Evolutionary conservation across 805 yeast genomes (phyloP).

Genomic region (Kazachstania psychrophila): DNA sequence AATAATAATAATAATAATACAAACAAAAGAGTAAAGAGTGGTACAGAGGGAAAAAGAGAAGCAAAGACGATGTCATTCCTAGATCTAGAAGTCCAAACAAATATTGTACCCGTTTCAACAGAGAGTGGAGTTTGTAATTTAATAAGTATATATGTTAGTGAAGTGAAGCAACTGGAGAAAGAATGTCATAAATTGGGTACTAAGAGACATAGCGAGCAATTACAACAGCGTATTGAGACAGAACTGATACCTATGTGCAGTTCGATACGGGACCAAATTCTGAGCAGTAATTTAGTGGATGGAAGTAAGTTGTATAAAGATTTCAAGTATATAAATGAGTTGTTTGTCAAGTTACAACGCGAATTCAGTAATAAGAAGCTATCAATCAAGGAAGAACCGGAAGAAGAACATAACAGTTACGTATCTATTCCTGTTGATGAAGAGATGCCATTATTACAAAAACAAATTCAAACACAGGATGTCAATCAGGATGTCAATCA

Average conservation of each 20-base stretch:
- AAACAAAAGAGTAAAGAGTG: no score
- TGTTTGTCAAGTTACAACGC: conserved; percentile 35
- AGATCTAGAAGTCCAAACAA: conserved; percentile 15
- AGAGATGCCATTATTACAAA: conserved; percentile 36
- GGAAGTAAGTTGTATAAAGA: conserved; percentile 43
- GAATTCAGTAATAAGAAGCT: conserved; percentile 36
- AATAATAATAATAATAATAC: no score
- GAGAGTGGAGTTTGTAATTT: conserved; percentile 1
- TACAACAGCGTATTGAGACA: conserved; percentile 27
- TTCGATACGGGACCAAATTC: conserved; percentile 14
- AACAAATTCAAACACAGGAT: conserved; percentile 15
- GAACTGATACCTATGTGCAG: conserved; percentile 17
- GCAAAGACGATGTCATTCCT: conserved; percentile 20
- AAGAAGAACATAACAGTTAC: conserved; percentile 13
- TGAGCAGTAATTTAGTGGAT: conserved; percentile 2
- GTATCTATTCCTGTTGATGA: conserved; percentile 19
- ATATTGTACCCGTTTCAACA: neutral
- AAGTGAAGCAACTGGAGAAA: conserved; percentile 10
- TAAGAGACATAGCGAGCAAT: conserved; percentile 30
- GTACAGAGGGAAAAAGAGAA: no score
- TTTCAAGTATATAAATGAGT: conserved; percentile 42
- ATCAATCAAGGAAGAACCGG: conserved; percentile 1
- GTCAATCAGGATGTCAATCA: conserved; percentile 28
- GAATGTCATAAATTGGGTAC: conserved; percentile 15
- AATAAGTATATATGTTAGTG: conserved; percentile 10